Evolutionary conservation across 2,329 filamentous ascomycete genomes (phyloP).

Genomic region (Colletotrichum scovillei): DNA sequence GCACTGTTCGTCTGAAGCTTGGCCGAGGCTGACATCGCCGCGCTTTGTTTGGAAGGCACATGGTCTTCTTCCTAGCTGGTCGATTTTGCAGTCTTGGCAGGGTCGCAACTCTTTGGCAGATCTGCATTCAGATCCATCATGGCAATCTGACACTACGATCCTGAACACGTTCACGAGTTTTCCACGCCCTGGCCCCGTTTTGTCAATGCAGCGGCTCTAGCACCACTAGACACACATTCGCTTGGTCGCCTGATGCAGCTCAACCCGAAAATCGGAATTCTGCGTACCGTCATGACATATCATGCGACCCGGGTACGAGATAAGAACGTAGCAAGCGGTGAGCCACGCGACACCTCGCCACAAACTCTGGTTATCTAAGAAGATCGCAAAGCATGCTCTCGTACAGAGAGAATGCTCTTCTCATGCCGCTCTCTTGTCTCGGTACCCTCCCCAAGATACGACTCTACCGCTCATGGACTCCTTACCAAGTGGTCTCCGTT

Average conservation of each 20-base stretch:
- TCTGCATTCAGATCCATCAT: neutral
- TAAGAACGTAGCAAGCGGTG: slow-evolving; percentile 25
- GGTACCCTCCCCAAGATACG: neutral
- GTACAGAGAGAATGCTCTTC: neutral
- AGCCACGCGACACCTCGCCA: slow-evolving; percentile 27
- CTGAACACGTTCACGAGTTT: neutral
- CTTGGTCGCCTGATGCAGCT: slow-evolving; percentile 25
- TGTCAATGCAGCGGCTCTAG: neutral
- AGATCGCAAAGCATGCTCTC: neutral
- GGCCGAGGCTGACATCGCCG: slow-evolving; percentile 21
- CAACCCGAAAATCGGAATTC: slow-evolving; percentile 14
- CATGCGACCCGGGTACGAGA: slow-evolving; percentile 25
- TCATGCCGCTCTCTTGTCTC: neutral
- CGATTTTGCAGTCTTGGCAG: neutral
- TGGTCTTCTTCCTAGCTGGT: neutral
- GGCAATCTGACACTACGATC: neutral
- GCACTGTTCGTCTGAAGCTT: slow-evolving; percentile 16
- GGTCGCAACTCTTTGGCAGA: neutral
- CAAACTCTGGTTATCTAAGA: neutral
- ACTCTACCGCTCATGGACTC: neutral
- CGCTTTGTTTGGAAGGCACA: slow-evolving; percentile 1
- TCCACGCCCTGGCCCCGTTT: neutral
- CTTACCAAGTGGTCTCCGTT: neutral
- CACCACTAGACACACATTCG: neutral
- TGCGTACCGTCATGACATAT: neutral